Base-by-base conservation (phyloP, 1,284 basidiomycete species). In the Boletus semigastroideus region DNA sequence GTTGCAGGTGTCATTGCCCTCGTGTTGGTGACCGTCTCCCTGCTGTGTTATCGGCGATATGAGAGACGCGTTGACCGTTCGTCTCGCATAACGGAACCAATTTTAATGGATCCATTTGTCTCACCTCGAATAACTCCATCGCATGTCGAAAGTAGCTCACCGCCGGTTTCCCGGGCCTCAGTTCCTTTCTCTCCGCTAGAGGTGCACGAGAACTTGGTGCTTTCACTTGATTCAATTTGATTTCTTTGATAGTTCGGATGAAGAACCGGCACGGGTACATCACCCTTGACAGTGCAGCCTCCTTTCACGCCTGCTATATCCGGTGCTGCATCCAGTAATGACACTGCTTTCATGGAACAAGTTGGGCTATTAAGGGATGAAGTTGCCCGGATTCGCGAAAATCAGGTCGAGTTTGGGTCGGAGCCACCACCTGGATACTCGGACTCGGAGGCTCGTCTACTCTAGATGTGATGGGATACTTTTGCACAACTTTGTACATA, bases 31-130 rank as follows among this genome's bases (percentile, higher is more conserved):
- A 22, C 7, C 8, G 31, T n/a, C 1, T 46, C 25, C 11, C 5
- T 61, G 0, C 3, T 63, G 2, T 54, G 27, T 20, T 55, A 41
- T 37, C 22, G 42, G 30, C 37, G 48, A 38, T 6, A 48, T 6
- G 50, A 36, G 17, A 48, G 34, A 20, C 42, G 28, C 17, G 17
- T 25, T 3, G 11, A 2, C 10, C 1, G 4, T 20, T 33, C 1
- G 4, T 4, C n/a, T 17, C 39, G 12, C 16, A 13, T 25, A 14
- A 14, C 20, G 20, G 39, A 25, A 14, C 39, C 39, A 7, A 25
- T 25, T 25, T 13, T 25, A 14, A 3, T 38, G 36, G 17, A 7
- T 19, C 36, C 36, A 38, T 38, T 38, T 38, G 5, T 17, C 36
- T 38, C 36, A 19, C 36, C 36, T 38, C 36, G n/a, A 19, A 38